These are phyloP conservation scores for Pascua sp. DNA, from an alignment of 1,284 basidiomycete species.

Conservation along the genomic window DNA sequence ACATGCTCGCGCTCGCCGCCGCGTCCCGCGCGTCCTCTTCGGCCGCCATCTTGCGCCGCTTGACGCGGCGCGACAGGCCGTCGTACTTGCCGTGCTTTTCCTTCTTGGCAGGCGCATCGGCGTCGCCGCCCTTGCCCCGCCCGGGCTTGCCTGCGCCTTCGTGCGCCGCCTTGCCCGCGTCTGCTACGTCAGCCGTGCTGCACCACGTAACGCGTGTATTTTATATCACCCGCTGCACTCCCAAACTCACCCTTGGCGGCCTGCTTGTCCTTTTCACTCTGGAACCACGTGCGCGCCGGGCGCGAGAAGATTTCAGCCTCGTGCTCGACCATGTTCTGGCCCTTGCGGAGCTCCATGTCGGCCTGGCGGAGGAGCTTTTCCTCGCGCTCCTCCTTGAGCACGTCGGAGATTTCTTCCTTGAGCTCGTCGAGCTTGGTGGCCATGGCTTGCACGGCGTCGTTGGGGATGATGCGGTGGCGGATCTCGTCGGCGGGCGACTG, in stretches of 20 bases:
- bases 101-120: conserved; percentile 47
- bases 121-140: conserved; percentile 46
- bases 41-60: conserved; percentile 77
- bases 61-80: conserved; percentile 75
- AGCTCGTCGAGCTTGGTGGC: conserved; percentile 65
- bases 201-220: neutral
- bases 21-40: conserved; percentile 66
- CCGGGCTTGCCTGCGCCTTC: conserved; percentile 24
- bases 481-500: conserved; percentile 78
- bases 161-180: conserved; percentile 67
- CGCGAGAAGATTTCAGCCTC: conserved; percentile 90
- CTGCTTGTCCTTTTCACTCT: conserved; percentile 77
- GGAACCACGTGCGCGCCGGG: conserved; percentile 97
- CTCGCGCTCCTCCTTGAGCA: conserved; percentile 90
- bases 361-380: conserved; percentile 85
- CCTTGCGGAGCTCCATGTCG: conserved; percentile 95
- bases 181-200: conserved; percentile 47
- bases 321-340: conserved; percentile 93
- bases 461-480: conserved; percentile 81
- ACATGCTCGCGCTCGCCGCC: conserved; percentile 55
- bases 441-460: conserved; percentile 73
- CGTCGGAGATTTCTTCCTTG: conserved; percentile 74
- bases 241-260: conserved; percentile 68
- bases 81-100: conserved; percentile 78
- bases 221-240: neutral